Evolutionary conservation across 805 yeast genomes (phyloP).

Genomic region (Schwanniomyces occidentalis): DNA sequence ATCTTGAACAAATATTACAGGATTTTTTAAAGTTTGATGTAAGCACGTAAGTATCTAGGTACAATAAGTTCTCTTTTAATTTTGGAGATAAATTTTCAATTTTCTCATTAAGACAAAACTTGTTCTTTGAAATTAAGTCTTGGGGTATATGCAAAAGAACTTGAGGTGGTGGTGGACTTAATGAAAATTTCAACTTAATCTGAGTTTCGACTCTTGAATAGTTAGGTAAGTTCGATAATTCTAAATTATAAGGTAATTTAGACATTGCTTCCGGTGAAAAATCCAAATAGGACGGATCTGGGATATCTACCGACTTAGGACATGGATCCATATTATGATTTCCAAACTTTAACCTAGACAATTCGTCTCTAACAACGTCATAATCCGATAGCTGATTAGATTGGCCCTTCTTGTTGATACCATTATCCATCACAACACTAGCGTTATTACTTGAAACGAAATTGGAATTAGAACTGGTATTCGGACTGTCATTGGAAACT

Average conservation of each 20-base stretch:
- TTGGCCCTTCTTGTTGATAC: slow-evolving; percentile 2
- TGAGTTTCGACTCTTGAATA: slow-evolving; percentile 95
- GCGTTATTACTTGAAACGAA: too few species aligned
- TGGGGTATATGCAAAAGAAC: slow-evolving; percentile 76
- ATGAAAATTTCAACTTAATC: slow-evolving; percentile 67
- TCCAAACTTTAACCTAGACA: slow-evolving; percentile 57
- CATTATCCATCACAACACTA: background rate
- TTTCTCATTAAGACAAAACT: slow-evolving; percentile 62
- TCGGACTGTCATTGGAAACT: slow-evolving; percentile 6
- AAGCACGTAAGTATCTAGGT: slow-evolving; percentile 79
- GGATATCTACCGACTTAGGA: slow-evolving; percentile 30
- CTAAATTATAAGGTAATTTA: slow-evolving; percentile 48
- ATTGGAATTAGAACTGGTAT: slow-evolving; percentile 4
- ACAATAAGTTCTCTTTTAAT: slow-evolving; percentile 55
- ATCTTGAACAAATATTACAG: slow-evolving; percentile 81
- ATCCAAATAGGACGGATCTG: slow-evolving; percentile 36
- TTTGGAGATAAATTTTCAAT: slow-evolving; percentile 43
- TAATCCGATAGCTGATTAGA: slow-evolving; percentile 10
- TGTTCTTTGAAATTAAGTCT: slow-evolving; percentile 85
- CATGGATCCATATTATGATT: slow-evolving; percentile 37
- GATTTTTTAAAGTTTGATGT: slow-evolving; percentile 48
- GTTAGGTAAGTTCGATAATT: slow-evolving; percentile 65
- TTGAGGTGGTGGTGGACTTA: slow-evolving; percentile 79
- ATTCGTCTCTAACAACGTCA: slow-evolving; percentile 48
- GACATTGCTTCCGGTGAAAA: slow-evolving; percentile 37